These are phyloP conservation scores for Colletotrichum spaethianum DNA, from an alignment of 2,329 filamentous ascomycete species.

Conservation along the genomic window DNA sequence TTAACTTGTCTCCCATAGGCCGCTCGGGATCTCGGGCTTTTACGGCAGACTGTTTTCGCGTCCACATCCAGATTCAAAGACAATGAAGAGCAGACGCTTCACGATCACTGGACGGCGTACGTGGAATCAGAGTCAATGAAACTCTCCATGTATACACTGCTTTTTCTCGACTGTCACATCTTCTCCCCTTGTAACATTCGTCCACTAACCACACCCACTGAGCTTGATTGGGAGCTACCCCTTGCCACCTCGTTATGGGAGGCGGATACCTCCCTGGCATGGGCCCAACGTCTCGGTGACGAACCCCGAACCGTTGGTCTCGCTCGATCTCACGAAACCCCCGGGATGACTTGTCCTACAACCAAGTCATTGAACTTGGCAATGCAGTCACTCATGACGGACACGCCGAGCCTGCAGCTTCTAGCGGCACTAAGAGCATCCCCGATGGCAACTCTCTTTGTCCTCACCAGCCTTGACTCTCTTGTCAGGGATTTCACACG, in stretches of 20 bases:
- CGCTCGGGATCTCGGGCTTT: conserved; percentile 46
- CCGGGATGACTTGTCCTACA: conserved; percentile 43
- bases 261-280: conserved; percentile 46
- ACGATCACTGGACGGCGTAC: conserved; percentile 46
- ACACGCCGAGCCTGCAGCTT: conserved; percentile 46
- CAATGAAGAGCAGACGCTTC: conserved; percentile 47
- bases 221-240: conserved; percentile 53
- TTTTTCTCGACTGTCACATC: conserved; percentile 49
- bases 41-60: conserved; percentile 45
- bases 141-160: conserved; percentile 48
- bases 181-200: conserved; percentile 50
- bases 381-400: conserved; percentile 51
- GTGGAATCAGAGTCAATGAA: conserved; percentile 50
- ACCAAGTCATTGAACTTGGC: conserved; percentile 48
- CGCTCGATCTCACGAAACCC: conserved; percentile 33
- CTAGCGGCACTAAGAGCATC: conserved; percentile 45
- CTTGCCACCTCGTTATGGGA: conserved; percentile 49
- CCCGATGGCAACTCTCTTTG: conserved; percentile 47
- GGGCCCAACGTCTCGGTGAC: conserved; percentile 45
- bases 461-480: conserved; percentile 48
- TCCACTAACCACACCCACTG: conserved; percentile 48
- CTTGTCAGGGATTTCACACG: conserved; percentile 52
- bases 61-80: conserved; percentile 65
- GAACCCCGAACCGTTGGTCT: conserved; percentile 39
- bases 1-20: conserved; percentile 31